Evolutionary conservation across 1,284 basidiomycete genomes (phyloP), one percentile per base, ranked within the genome.

Genomic region (Ustilago crameri): DNA sequence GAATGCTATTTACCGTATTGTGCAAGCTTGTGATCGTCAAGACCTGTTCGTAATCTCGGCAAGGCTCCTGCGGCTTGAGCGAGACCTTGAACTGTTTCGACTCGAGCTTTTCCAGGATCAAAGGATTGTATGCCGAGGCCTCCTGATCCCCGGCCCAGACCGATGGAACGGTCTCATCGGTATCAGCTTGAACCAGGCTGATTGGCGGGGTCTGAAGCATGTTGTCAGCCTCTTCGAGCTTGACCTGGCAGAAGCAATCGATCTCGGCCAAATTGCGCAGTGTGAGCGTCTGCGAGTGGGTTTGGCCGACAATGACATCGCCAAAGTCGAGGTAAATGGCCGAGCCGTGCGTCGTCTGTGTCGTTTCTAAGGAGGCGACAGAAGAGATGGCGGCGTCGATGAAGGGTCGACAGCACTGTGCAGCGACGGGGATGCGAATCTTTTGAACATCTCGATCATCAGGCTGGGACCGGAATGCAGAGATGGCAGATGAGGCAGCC

Each of bases 31-130:
- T 75, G 43, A 82, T 66, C 47, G 75, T 75, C 49, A 83, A 35
- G 23, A 78, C 67, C 68, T 82, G 81, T 50, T 82, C 80, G 38
- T 76, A 79, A 52, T 82, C 76, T 12, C 73, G 66, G 40, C 78
- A 79, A 8, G 81, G 55, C 49, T 70, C 66, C 32, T 68, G 69
- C 1, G 76, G 68, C 44, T 51, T 61, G 30, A 78, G 71, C 46
- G 61, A 63, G 46, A 76, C 41, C 41, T 60, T 52, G 51, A 76
- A 48, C 32, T 60, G 56, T 59, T 61, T 59, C 22, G 61, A 65
- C 20, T 56, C 62, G 27, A 74, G 49, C 20, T 56, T 59, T 24
- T 23, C 56, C 9, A 67, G 66, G 18, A 47, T 27, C 20, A 68
- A 20, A 15, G 75, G 56, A 27, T 69, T 46, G 51, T 74, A 65